Percentiles rank a stretch among this genome's conserved stretches.
phyloP scores from a whole-genome alignment of 257 asterid species.

The Rubia yunnanensis region DNA sequence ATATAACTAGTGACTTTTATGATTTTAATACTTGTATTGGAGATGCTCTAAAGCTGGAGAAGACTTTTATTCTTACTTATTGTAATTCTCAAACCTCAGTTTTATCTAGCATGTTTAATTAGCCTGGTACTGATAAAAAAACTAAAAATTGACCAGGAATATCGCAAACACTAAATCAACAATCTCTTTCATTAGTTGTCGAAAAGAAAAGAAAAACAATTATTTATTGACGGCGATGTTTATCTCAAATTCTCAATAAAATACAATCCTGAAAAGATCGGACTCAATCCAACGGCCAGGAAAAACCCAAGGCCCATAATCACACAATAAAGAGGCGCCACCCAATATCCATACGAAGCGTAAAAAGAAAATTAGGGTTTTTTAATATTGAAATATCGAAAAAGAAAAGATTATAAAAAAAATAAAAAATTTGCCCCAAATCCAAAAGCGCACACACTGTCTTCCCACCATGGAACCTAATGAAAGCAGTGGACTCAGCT shows the following conservation, averaged over 20 bases:
- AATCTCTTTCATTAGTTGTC: background rate
- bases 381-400: background rate
- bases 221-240: background rate
- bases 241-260: background rate
- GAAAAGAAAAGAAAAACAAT: background rate
- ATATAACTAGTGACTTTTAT: no score
- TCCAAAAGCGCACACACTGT: slow-evolving; percentile 15
- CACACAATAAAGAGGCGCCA: background rate
- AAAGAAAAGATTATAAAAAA: slow-evolving; percentile 4
- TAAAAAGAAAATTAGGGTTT: slow-evolving; percentile 4
- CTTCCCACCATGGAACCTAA: slow-evolving; percentile 38
- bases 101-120: background rate
- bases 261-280: background rate
- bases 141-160: background rate
- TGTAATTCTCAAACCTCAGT: background rate
- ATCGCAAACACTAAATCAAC: slow-evolving; percentile 3
- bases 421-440: slow-evolving; percentile 16
- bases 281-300: slow-evolving; percentile 14
- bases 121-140: no score
- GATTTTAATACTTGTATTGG: no score
- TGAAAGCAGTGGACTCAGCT: slow-evolving; percentile 41
- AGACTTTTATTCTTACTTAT: background rate
- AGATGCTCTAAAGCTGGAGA: background rate
- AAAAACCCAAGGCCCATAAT: slow-evolving; percentile 4
- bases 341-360: background rate